Evolutionary conservation across 169 alveolate genomes (phyloP), one percentile per base, ranked within the genome.

Genomic region (Eimeria zaria): DNA sequence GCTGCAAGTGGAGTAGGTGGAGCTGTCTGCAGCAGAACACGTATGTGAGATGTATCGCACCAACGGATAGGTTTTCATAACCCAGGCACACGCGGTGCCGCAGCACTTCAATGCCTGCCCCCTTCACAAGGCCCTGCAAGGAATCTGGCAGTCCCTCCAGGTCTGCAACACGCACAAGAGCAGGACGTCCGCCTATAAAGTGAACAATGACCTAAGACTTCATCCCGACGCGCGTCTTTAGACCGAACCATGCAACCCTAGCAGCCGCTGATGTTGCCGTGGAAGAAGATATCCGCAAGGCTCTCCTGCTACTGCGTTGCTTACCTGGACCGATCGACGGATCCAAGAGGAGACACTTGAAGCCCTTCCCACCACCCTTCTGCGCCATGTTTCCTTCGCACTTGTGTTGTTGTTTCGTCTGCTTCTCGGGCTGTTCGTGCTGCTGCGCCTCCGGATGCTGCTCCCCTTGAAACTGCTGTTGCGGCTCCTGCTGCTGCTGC

Each of bases 311-410:
- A 80, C 62, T 55, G 24, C 12, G 36, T 36, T 36, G 39, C 92
- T 33, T 55, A 24, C 92, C 92, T 60, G 92, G 80, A 22, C 92
- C 92, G 30, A 85, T 85, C n/a, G 92, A 55, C 4, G 92, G 92
- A 30, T 85, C 80, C 92, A 85, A 22, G 22, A 85, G 78, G 64
- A 85, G 78, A 24, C 78, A 39, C 58, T 85, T 85, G 92, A 85
- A 85, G 53, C 71, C 69, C 16, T 24, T 53, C 27, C 62, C 64
- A n/a, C 48, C 24, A 46, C n/a, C 78, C 6, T 60, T 39, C n/a
- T 39, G 58, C 62, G n/a, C 33, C 7, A 33, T 33, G 27, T 51
- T 46, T 24, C 46, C 39, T 14, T 18, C 46, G 87, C 33, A 4
- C 71, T 81, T 16, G 24, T 33, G 27, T 51, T 81, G 90, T 12